phyloP scores from a whole-genome alignment of 768 basidiomycete genomes.

The Mycena maculata region DNA sequence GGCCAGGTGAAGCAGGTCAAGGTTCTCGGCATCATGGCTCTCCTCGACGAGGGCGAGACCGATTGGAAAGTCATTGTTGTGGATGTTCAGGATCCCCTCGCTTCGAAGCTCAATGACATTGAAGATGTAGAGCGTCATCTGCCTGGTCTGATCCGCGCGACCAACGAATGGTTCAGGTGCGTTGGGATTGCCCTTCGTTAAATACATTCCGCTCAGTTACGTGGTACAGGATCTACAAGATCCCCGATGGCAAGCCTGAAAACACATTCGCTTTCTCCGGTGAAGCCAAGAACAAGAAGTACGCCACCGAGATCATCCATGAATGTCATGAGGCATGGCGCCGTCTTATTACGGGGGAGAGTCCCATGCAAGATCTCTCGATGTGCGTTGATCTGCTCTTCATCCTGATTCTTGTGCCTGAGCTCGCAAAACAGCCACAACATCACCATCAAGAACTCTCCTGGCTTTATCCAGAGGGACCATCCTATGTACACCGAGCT shows the following conservation, averaged over 20 bases:
- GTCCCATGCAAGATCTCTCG: conserved; percentile 81
- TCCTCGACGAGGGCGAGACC: conserved; percentile 99
- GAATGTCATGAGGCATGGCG: conserved; percentile 99
- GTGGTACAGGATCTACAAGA: conserved; percentile 86
- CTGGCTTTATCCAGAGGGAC: conserved; percentile 70
- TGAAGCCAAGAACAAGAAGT: conserved; percentile 99
- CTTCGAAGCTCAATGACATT: conserved; percentile 96
- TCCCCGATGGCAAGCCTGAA: conserved; percentile 95
- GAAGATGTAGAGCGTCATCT: conserved; percentile 99
- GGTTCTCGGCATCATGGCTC: conserved; percentile 99
- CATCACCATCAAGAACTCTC: conserved; percentile 79
- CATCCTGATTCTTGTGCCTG: conserved; percentile 6
- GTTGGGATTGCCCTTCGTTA: conserved; percentile 1
- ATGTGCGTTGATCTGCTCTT: conserved; percentile 69
- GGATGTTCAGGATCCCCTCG: conserved; percentile 94
- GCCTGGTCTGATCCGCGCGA: conserved; percentile 95
- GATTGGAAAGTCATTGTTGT: conserved; percentile 99
- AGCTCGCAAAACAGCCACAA: conserved; percentile 69
- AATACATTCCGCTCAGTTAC: conserved; percentile 17
- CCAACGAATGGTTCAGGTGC: conserved; percentile 97
- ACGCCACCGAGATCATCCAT: conserved; percentile 98
- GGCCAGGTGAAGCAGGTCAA: conserved; percentile 99
- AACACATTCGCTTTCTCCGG: conserved; percentile 99
- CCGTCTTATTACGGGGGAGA: conserved; percentile 86
- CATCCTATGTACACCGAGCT: conserved; percentile 74